These are phyloP conservation scores for Phytomonas francai DNA, from an alignment of 208 protist species.

Conservation along the genomic window DNA sequence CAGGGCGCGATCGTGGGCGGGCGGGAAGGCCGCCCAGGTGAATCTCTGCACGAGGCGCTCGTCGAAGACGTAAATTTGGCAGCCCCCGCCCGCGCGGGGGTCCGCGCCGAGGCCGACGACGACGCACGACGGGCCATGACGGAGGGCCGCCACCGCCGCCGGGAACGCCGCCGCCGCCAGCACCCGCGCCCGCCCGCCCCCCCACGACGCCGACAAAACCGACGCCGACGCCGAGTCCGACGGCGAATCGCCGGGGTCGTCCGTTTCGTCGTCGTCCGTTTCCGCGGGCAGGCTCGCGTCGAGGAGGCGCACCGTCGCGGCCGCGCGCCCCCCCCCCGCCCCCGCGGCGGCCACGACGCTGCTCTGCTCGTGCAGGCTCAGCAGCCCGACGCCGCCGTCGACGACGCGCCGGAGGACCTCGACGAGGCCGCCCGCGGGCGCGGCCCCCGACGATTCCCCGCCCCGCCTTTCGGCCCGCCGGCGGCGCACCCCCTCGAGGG, in stretches of 20 bases:
- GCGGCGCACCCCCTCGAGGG: slow-evolving; percentile 2
- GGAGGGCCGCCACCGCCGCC: slow-evolving; percentile 15
- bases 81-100: slow-evolving; percentile 16
- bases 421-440: slow-evolving; percentile 10
- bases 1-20: slow-evolving; percentile 21
- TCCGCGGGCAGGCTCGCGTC: not conserved
- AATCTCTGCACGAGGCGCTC: slow-evolving; percentile 16
- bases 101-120: slow-evolving; percentile 23
- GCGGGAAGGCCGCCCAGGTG: slow-evolving; percentile 18
- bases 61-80: slow-evolving; percentile 27
- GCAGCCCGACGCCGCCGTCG: slow-evolving; percentile 43
- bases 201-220: slow-evolving; percentile 11
- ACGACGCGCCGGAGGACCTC: slow-evolving; percentile 43
- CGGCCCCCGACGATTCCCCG: not conserved
- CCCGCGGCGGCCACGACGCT: slow-evolving; percentile 46
- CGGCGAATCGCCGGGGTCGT: not conserved
- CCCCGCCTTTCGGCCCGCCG: not conserved
- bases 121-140: slow-evolving; percentile 20
- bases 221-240: slow-evolving; percentile 15
- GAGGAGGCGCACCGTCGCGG: slow-evolving; percentile 13
- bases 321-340: slow-evolving; percentile 7
- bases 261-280: not conserved
- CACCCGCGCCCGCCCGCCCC: slow-evolving; percentile 1
- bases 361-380: slow-evolving; percentile 50
- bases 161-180: slow-evolving; percentile 21